These are phyloP conservation scores for Monosporascus ibericus DNA, from an alignment of 2,329 filamentous ascomycete genomes.

Conservation along the genomic window DNA sequence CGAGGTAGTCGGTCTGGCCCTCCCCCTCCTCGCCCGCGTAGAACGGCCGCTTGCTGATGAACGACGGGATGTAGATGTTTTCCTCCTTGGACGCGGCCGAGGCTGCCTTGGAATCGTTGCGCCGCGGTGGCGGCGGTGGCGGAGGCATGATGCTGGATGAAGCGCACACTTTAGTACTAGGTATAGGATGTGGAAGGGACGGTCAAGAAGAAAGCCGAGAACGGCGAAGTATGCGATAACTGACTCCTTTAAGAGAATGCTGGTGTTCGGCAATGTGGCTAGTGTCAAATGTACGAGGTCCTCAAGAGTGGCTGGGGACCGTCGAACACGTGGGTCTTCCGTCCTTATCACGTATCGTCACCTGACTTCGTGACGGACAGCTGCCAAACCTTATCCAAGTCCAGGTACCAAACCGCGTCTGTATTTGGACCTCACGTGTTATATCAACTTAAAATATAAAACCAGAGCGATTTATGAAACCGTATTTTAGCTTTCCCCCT, in stretches of 20 bases:
- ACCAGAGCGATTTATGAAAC: too few species aligned
- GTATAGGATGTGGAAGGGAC: too few species aligned
- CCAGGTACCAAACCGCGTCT: neutral
- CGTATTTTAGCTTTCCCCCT: too few species aligned
- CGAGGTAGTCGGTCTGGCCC: conserved; percentile 78
- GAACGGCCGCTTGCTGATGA: conserved; percentile 97
- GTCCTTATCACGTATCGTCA: neutral
- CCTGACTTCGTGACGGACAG: neutral
- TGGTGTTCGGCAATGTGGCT: too few species aligned
- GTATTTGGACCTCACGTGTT: neutral
- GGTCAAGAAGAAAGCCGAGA: too few species aligned
- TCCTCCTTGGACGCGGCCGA: conserved; percentile 67
- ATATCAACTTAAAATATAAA: too few species aligned
- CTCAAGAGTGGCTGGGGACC: too few species aligned
- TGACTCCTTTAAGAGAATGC: too few species aligned
- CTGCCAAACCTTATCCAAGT: neutral
- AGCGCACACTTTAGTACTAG: too few species aligned
- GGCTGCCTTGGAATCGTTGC: conserved; percentile 21
- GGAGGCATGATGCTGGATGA: conserved; percentile 33
- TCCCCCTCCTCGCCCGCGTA: conserved; percentile 78
- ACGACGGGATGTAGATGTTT: conserved; percentile 97
- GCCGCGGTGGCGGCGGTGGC: conserved; percentile 29
- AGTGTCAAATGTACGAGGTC: too few species aligned
- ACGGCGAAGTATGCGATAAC: too few species aligned
- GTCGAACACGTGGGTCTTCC: neutral